Conservation (phyloP, 2,329 filamentous ascomycete genomes). For the Podosphaera fusca region DNA sequence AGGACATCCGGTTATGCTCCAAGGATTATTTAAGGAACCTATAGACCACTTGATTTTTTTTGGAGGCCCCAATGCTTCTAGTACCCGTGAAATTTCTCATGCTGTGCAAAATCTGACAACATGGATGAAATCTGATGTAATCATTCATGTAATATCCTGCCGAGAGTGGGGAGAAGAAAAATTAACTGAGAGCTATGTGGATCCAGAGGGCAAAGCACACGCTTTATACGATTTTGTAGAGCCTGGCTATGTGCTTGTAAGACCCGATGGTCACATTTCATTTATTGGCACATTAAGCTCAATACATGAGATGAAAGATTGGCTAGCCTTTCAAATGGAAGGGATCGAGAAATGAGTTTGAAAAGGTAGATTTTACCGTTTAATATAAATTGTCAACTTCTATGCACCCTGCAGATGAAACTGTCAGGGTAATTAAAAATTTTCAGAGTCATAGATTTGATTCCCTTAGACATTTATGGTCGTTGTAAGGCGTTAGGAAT, state of each 20-base stretch:
- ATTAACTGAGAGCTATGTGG: slow-evolving; percentile 5
- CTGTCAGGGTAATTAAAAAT: no score
- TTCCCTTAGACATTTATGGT: no score
- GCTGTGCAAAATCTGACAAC: neutral
- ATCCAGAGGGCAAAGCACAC: slow-evolving; percentile 11
- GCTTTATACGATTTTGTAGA: slow-evolving; percentile 6
- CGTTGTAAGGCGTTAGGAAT: no score
- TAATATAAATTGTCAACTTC: no score
- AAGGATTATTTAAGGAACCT: slow-evolving; percentile 11
- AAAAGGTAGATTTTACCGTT: no score
- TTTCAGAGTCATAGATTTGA: no score
- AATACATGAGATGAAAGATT: slow-evolving; percentile 6
- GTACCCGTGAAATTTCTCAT: neutral
- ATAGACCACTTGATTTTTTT: slow-evolving; percentile 17
- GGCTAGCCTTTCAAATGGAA: neutral
- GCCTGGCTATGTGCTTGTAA: slow-evolving; percentile 8
- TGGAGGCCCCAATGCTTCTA: neutral
- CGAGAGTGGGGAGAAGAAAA: no score
- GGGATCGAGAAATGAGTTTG: neutral
- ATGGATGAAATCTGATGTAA: neutral
- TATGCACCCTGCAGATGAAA: no score
- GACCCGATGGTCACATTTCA: slow-evolving; percentile 10
- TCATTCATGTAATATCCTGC: neutral
- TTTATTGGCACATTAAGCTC: slow-evolving; percentile 7
- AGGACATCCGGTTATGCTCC: slow-evolving; percentile 8